phyloP scores from a whole-genome alignment of 75 land plant genomes.

The Sequoia sempervirens region DNA sequence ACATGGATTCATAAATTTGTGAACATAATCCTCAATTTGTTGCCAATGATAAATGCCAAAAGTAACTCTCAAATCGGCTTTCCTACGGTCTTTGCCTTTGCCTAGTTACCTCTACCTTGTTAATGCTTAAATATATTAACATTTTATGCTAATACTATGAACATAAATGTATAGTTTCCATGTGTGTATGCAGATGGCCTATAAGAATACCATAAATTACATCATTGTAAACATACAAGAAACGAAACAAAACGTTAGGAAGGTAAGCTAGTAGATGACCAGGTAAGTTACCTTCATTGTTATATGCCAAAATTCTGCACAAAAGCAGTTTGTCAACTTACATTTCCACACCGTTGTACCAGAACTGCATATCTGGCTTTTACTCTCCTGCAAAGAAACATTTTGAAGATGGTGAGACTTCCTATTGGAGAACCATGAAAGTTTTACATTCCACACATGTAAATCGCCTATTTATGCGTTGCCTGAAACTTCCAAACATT shows the following conservation, averaged over 20 bases:
- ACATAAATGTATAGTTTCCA: background rate
- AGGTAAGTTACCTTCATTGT: background rate
- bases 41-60: background rate
- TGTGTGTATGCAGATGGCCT: background rate
- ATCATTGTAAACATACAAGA: background rate
- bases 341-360: background rate
- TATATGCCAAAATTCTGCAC: background rate
- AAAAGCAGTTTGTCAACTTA: background rate
- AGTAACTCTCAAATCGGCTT: background rate
- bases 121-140: background rate
- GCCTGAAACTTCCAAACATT: background rate
- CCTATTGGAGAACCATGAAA: background rate
- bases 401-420: background rate
- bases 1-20: background rate
- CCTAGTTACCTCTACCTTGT: background rate
- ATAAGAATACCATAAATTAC: background rate
- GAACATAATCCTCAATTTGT: background rate
- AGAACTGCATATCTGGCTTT: background rate
- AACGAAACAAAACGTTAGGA: background rate
- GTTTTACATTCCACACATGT: background rate
- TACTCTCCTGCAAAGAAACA: background rate
- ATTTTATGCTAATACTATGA: background rate
- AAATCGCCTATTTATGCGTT: background rate
- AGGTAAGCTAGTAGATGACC: background rate
- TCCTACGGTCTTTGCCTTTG: background rate